Evolutionary conservation across 2,329 filamentous ascomycete species (phyloP).

Genomic region (Curvularia lunata): DNA sequence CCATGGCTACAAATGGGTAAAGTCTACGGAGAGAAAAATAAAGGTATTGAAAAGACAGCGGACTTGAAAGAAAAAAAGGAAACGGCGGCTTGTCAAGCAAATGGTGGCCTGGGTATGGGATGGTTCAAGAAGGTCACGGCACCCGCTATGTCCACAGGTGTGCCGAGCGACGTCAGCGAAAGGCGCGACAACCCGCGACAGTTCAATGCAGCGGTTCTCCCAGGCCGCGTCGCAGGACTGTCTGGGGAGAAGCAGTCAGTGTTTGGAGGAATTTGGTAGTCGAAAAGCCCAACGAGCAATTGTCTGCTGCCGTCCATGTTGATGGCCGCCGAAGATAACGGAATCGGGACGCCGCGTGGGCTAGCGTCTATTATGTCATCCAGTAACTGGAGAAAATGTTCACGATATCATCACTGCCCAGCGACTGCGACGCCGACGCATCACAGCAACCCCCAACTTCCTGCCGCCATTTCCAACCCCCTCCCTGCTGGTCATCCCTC

Average conservation of each 20-base stretch:
- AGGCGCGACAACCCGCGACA: constrained; percentile 24
- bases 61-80: constrained; percentile 8
- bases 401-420: constrained; percentile 28
- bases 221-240: constrained; percentile 21
- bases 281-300: constrained; percentile 23
- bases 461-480: constrained; percentile 28
- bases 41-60: constrained; percentile 9
- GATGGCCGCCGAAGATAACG: constrained; percentile 13
- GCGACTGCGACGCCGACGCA: constrained; percentile 28
- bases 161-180: constrained; percentile 32
- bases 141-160: constrained; percentile 25
- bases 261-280: constrained; percentile 12
- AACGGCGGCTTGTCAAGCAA: constrained; percentile 12
- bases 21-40: constrained; percentile 9
- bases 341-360: constrained; percentile 17
- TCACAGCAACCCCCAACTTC: constrained; percentile 18
- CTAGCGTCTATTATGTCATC: constrained; percentile 38
- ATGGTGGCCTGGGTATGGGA: constrained; percentile 20
- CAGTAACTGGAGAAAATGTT: constrained; percentile 39
- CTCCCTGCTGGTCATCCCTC: constrained; percentile 18
- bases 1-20: constrained; percentile 54
- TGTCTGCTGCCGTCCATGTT: constrained; percentile 13
- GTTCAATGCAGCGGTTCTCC: constrained; percentile 13
- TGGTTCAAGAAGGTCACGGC: constrained; percentile 25
- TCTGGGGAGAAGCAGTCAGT: constrained; percentile 12